Conservation (phyloP, 768 basidiomycete genomes). For the Leccinum truebloodii region DNA sequence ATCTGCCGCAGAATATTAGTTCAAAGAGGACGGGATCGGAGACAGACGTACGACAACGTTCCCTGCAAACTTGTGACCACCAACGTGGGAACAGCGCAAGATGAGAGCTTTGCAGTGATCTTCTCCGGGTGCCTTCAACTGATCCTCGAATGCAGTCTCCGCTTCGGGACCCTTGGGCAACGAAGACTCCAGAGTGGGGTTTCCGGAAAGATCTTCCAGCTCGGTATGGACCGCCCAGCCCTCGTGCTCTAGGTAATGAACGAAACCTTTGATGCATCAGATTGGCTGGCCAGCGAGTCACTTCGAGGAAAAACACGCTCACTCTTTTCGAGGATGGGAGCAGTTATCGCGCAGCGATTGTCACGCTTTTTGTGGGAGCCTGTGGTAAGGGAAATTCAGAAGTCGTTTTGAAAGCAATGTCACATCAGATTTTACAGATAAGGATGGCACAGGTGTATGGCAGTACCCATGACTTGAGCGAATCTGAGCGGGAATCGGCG, state of each 20-base stretch:
- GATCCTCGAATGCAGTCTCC: constrained; percentile 52
- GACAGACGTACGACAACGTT: constrained; percentile 75
- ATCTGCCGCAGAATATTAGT: constrained; percentile 49
- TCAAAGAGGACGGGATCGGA: not conserved
- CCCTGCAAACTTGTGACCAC: constrained; percentile 92
- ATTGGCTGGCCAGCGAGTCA: constrained; percentile 6
- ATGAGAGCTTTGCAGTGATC: constrained; percentile 72
- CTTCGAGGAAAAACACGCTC: constrained; percentile 24
- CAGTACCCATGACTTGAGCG: constrained; percentile 71
- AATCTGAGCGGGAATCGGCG: constrained; percentile 42
- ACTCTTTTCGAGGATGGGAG: constrained; percentile 81
- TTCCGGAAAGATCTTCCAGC: constrained; percentile 54
- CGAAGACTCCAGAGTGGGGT: constrained; percentile 29
- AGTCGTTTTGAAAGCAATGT: not conserved
- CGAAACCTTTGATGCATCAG: constrained; percentile 49
- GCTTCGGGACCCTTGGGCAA: constrained; percentile 37
- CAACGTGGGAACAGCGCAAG: constrained; percentile 85
- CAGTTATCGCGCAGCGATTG: constrained; percentile 87
- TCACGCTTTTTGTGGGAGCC: constrained; percentile 94
- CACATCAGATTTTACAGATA: constrained; percentile 60
- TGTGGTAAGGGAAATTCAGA: constrained; percentile 33
- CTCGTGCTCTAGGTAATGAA: constrained; percentile 57
- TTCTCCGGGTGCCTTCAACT: constrained; percentile 46
- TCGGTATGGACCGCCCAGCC: constrained; percentile 80
- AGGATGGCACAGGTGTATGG: constrained; percentile 91